These are phyloP conservation scores for Pelargonium nanum DNA, from an alignment of 345 rosid genomes.

Conservation along the genomic window DNA sequence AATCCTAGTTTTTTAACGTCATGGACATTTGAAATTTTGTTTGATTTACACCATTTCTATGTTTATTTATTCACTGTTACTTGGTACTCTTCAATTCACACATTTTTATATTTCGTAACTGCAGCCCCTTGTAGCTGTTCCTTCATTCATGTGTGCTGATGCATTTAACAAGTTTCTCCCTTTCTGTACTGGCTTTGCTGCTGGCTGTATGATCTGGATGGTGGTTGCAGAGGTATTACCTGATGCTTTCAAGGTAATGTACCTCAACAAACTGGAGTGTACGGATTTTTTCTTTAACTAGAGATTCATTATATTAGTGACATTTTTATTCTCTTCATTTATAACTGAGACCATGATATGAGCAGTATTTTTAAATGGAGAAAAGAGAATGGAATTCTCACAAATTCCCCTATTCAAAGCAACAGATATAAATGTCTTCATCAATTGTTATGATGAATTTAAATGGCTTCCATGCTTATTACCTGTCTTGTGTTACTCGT, in stretches of 20 bases:
- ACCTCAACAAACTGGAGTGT: background rate
- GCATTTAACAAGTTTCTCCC: slow-evolving; percentile 89
- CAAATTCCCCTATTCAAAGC: background rate
- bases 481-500: too few species aligned
- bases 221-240: slow-evolving; percentile 99
- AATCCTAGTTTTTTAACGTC: background rate
- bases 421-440: background rate
- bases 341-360: background rate
- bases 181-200: slow-evolving; percentile 99
- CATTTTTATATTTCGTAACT: slow-evolving; percentile 4
- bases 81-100: background rate
- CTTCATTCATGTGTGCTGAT: slow-evolving; percentile 95
- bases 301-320: background rate
- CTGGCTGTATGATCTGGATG: slow-evolving; percentile 99
- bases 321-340: too few species aligned
- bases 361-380: background rate
- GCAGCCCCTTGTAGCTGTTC: slow-evolving; percentile 97
- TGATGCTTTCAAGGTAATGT: slow-evolving; percentile 86
- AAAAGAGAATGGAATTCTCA: background rate
- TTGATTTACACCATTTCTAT: background rate
- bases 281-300: background rate
- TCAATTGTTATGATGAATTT: too few species aligned
- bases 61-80: background rate
- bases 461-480: background rate
- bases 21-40: too few species aligned